Base-by-base conservation (phyloP, 2,329 filamentous ascomycete species). In the Davidsoniella australis region DNA sequence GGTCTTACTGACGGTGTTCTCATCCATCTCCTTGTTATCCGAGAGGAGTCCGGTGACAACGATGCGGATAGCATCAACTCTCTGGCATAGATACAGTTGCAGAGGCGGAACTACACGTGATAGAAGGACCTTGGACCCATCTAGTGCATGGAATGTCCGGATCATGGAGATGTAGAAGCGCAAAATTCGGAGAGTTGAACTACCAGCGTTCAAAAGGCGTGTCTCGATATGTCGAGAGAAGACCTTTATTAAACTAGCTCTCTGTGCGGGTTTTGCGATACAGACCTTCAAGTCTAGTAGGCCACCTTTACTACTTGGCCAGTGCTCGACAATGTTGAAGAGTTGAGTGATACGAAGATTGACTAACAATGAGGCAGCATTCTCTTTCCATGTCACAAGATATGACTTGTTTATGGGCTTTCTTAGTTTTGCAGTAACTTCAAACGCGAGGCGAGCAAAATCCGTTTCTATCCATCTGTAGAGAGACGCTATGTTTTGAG, bases 111-210 rank as follows among this genome's bases (percentile, higher is more conserved):
- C 81, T 41, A 88, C 82, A 38, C 82, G 74, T 58, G 84, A 79
- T 2, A 89, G 69, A 5, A 89, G 66, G 1, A 89, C 84, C 54
- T 85, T 84, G 45, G 83, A 85, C 45, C 82, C 74, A 57, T 89
- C 84, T 3, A 89, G 68, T 23, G 76, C 73, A 58, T 85, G 80
- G 56, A 88, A 86, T 0, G 81, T 79, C 52, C 78, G 76, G 53
- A 89, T 88, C 66, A 88, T 81, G 55, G 76, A 78, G 52, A 88
- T 84, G 61, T 89, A 89, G 2, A 82, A 78, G 56, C 80, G 78
- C 45, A 89, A 62, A 33, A 89, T 85, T 53, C 85, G 76, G 2
- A 83, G 70, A 1, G 84, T 88, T 16, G 82, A 86, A 39, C 80
- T 73, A 2, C 82, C 84, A 1, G 84, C 79, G 58, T 89, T 82